These are phyloP conservation scores for Mycena vitilis DNA, from an alignment of 768 basidiomycete genomes.

Conservation along the genomic window DNA sequence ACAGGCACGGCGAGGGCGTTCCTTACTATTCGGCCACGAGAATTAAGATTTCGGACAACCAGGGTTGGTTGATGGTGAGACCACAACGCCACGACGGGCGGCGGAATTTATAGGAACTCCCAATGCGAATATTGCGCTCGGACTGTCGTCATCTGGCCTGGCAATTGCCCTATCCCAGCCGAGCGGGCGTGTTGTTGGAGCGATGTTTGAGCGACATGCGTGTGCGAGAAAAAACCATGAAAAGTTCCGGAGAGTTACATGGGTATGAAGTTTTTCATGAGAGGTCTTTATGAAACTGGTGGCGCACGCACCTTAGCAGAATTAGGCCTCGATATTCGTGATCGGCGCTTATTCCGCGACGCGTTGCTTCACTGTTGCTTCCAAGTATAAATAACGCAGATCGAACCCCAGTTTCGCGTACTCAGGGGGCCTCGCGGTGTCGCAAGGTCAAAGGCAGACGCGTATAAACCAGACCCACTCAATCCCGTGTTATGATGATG, in stretches of 20 bases:
- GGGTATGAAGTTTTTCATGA: too few species aligned
- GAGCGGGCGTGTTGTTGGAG: too few species aligned
- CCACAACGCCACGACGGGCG: background rate
- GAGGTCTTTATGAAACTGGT: too few species aligned
- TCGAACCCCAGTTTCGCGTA: background rate
- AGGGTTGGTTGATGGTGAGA: slow-evolving; percentile 8
- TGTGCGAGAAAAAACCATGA: background rate
- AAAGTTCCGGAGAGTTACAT: too few species aligned
- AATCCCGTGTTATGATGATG: slow-evolving; percentile 28
- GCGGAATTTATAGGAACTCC: slow-evolving; percentile 8
- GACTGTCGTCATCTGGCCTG: background rate
- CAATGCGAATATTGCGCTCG: too few species aligned
- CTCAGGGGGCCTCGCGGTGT: too few species aligned
- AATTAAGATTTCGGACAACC: background rate
- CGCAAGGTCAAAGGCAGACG: background rate
- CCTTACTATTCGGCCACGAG: background rate
- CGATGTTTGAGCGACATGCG: too few species aligned
- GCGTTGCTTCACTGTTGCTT: background rate
- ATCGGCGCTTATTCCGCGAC: slow-evolving; percentile 11
- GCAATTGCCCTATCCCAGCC: background rate
- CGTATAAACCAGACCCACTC: slow-evolving; percentile 14
- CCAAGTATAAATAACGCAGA: slow-evolving; percentile 9
- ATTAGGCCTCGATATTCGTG: slow-evolving; percentile 12
- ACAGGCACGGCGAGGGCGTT: background rate
- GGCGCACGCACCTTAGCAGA: background rate